phyloP scores from a whole-genome alignment of 2,329 filamentous ascomycete genomes.

The Celoporthe dispersa region DNA sequence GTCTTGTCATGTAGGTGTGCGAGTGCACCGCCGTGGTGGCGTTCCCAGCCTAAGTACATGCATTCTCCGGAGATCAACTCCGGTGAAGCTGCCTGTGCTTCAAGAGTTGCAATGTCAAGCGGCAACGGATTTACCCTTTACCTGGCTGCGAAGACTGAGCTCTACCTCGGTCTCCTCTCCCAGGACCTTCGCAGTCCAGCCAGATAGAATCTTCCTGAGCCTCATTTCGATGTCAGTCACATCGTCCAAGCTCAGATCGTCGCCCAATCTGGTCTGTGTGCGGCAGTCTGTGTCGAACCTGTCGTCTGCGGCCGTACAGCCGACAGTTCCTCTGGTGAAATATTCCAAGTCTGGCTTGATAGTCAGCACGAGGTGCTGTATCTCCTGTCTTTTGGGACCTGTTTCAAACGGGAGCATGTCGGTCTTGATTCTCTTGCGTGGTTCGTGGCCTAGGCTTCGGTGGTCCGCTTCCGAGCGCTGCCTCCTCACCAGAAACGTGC shows the following conservation, averaged over 20 bases:
- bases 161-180: slow-evolving; percentile 13
- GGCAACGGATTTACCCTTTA: slow-evolving; percentile 18
- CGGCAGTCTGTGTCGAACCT: neutral
- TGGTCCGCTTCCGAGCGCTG: slow-evolving; percentile 30
- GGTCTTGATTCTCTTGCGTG: slow-evolving; percentile 32
- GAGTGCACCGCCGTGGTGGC: neutral
- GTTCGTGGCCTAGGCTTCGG: slow-evolving; percentile 25
- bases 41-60: neutral
- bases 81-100: neutral
- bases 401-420: slow-evolving; percentile 35
- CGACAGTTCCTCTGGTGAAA: slow-evolving; percentile 3
- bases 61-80: neutral
- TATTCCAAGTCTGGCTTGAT: slow-evolving; percentile 15
- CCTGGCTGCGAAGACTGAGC: slow-evolving; percentile 14
- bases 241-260: slow-evolving; percentile 17
- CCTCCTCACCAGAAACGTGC: slow-evolving; percentile 32
- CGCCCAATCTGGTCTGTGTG: neutral
- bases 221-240: slow-evolving; percentile 17
- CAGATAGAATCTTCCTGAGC: slow-evolving; percentile 12
- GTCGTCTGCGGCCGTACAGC: neutral
- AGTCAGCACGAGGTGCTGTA: slow-evolving; percentile 29
- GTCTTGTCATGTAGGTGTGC: neutral
- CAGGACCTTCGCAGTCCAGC: slow-evolving; percentile 19
- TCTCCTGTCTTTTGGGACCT: slow-evolving; percentile 26
- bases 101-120: neutral